Conservation (phyloP, 1,284 basidiomycete genomes). For the Chiua sp. region DNA sequence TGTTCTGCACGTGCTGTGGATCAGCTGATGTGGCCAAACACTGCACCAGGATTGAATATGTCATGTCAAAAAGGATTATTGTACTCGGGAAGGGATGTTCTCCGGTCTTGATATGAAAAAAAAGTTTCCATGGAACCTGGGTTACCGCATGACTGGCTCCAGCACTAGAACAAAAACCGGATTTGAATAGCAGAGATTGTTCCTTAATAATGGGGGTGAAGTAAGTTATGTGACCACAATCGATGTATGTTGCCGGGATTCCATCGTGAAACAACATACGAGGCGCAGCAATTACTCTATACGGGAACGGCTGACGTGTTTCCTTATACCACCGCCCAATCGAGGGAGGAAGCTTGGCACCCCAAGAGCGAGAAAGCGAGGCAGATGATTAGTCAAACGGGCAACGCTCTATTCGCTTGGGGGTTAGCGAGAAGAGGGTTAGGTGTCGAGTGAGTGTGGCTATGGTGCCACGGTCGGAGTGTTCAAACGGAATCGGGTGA, state of each 20-base stretch:
- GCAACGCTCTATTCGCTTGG: conserved; percentile 37
- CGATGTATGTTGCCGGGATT: conserved; percentile 32
- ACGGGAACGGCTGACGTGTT: conserved; percentile 21
- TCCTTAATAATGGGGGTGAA: conserved; percentile 36
- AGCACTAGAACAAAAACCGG: conserved; percentile 30
- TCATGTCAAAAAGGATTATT: conserved; percentile 26
- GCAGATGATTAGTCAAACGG: conserved; percentile 36
- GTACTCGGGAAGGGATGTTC: conserved; percentile 26
- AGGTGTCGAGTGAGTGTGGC: conserved; percentile 28
- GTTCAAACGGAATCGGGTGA: conserved; percentile 38
- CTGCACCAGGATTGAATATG: conserved; percentile 23
- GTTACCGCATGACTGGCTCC: conserved; percentile 28
- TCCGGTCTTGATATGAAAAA: conserved; percentile 36
- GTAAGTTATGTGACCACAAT: conserved; percentile 31
- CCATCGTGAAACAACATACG: conserved; percentile 33
- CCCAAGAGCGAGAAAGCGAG: conserved; percentile 26
- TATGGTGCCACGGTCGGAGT: conserved; percentile 35
- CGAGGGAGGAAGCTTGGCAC: conserved; percentile 31
- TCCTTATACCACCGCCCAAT: conserved; percentile 16
- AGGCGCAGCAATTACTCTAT: conserved; percentile 29
- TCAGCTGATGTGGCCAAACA: conserved; percentile 31
- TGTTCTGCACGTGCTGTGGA: conserved; percentile 35
- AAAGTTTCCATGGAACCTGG: conserved; percentile 32
- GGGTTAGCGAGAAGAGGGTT: conserved; percentile 20
- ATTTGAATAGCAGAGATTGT: conserved; percentile 29